Evolutionary conservation across 1,284 basidiomycete species (phyloP), one percentile per base, ranked within the genome.

Genomic region (Mycosarcoma mackinlayi): DNA sequence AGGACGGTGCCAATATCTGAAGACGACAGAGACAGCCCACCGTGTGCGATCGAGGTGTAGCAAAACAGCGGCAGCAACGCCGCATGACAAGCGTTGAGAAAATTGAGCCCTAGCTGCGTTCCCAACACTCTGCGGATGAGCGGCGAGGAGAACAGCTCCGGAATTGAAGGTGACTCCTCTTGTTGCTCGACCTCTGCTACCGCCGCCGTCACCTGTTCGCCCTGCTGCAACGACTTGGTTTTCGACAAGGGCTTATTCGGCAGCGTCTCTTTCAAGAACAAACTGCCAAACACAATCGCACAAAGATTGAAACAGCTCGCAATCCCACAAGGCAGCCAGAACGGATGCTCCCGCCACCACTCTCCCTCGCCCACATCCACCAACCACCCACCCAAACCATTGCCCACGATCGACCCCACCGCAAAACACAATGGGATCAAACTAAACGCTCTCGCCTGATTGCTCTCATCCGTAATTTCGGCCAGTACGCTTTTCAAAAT

Each of bases 231-330:
- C 23, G 23, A 18, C 9, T 54, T 39, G 39, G 16, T 14, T n/a
- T 54, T 45, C 11, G 31, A 37, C 1, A 42, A 31, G 1, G 39
- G 56, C 42, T 70, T 77, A 19, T 39, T 59, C 10, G 76, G 75
- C 13, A 78, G 39, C 1, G 76, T 78, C 55, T 85, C 84, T 35
- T 84, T 74, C 39, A 85, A 72, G 48, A 79, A 83, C 34, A 83
- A 44, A 23, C 71, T 48, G 8, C 77, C 81, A 3, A 81, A 35
- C n/a, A 84, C 8, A 6, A 83, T 73, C 45, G 61, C 75, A 19
- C 56, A 19, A 7, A 81, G 41, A 10, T 82, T 80, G 45, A 84
- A 75, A 5, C 69, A 56, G 4, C 82, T 75, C 2, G 77, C 78
- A 38, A 79, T 51, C 21, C 79, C 57, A 68, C 84, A 84, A 0